Conservation (phyloP, 2,329 filamentous ascomycete species). For the Pseudogymnoascus sp. region DNA sequence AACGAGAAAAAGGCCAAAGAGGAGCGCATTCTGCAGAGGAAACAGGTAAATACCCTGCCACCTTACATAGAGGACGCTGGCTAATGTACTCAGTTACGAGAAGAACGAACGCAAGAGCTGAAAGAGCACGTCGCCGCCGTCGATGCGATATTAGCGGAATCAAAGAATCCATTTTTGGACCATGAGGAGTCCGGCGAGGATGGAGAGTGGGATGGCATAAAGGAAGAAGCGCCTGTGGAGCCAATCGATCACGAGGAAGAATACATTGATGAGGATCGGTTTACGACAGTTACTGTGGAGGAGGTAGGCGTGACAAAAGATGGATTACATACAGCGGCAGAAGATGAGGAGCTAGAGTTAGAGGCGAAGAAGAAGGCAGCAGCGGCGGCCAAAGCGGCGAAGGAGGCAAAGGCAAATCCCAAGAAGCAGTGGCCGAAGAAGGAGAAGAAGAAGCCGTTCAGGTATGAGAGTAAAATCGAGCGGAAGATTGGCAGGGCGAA, state of each 20-base stretch:
- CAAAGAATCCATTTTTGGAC: slow-evolving; percentile 24
- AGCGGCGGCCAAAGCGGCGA: slow-evolving; percentile 28
- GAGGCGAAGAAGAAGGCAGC: slow-evolving; percentile 27
- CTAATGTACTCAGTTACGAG: slow-evolving; percentile 54
- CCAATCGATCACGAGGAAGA: slow-evolving; percentile 78
- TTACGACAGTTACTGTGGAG: slow-evolving; percentile 90
- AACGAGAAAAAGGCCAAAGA: slow-evolving; percentile 68
- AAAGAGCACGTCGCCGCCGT: slow-evolving; percentile 75
- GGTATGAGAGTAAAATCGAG: slow-evolving; percentile 84
- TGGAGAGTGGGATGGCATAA: slow-evolving; percentile 57
- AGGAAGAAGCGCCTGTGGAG: slow-evolving; percentile 32
- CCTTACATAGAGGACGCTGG: neutral
- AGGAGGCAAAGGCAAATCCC: slow-evolving; percentile 22
- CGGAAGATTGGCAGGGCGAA: slow-evolving; percentile 67
- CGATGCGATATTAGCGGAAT: slow-evolving; percentile 41
- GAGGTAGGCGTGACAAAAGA: slow-evolving; percentile 72
- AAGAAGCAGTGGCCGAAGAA: slow-evolving; percentile 49
- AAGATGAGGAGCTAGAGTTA: slow-evolving; percentile 27
- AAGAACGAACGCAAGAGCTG: slow-evolving; percentile 73
- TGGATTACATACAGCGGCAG: slow-evolving; percentile 52
- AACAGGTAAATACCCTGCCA: slow-evolving; percentile 52
- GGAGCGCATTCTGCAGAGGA: slow-evolving; percentile 65
- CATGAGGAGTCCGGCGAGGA: slow-evolving; percentile 35
- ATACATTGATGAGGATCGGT: slow-evolving; percentile 93
- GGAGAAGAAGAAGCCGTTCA: slow-evolving; percentile 84